Conservation (phyloP, 805 yeast genomes). For the Kazachstania africana region DNA sequence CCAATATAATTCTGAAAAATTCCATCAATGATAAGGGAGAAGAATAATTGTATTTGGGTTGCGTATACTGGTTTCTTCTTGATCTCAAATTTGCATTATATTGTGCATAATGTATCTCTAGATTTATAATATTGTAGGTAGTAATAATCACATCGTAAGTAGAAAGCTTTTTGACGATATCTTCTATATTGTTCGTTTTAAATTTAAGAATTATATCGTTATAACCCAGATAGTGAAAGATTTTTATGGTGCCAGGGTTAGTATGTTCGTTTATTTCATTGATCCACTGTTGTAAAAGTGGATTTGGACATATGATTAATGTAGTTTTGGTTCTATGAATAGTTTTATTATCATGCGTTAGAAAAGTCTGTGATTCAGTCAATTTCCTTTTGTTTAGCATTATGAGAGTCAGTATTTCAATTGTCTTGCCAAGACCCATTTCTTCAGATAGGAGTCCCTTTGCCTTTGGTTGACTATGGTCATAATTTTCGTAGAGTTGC, state of each 20-base stretch:
- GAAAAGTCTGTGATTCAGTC: conserved; percentile 3
- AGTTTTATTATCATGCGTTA: conserved; percentile 13
- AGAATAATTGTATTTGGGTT: conserved; percentile 40
- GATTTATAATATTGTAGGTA: conserved; percentile 58
- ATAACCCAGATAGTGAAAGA: conserved; percentile 55
- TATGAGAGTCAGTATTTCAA: conserved; percentile 64
- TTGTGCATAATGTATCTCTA: conserved; percentile 69
- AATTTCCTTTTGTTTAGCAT: conserved; percentile 45
- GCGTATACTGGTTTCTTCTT: conserved; percentile 19
- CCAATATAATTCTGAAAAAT: conserved; percentile 83
- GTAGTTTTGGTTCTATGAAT: conserved; percentile 50
- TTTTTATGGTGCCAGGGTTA: conserved; percentile 32
- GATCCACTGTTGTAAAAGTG: conserved; percentile 79
- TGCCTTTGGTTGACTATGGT: conserved; percentile 5
- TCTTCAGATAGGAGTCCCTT: conserved; percentile 79
- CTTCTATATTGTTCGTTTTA: conserved; percentile 10
- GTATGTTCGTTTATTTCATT: conserved; percentile 47
- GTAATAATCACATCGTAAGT: conserved; percentile 70
- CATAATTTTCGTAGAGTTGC: conserved; percentile 6
- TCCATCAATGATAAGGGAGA: conserved; percentile 75
- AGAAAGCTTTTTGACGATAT: conserved; percentile 41
- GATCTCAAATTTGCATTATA: conserved; percentile 42
- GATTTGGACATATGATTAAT: conserved; percentile 73
- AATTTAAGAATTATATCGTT: conserved; percentile 24
- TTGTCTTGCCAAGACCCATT: conserved; percentile 95